Evolutionary conservation across 257 asterid species (phyloP).

Genomic region (Rehmannia glutinosa): DNA sequence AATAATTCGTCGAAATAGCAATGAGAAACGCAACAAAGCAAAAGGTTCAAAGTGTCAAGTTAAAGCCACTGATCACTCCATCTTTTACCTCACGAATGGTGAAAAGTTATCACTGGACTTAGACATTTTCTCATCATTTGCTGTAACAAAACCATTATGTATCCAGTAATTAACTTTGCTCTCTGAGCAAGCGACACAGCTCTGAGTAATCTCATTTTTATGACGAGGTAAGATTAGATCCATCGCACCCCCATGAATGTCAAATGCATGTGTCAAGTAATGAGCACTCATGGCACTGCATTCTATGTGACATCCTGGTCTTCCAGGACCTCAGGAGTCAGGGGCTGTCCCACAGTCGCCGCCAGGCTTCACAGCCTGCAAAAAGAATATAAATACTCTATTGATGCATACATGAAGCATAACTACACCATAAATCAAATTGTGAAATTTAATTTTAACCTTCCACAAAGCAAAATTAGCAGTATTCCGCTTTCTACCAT

Average conservation of each 20-base stretch:
- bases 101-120: slow-evolving; percentile 80
- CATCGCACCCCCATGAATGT: slow-evolving; percentile 96
- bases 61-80: neutral
- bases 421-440: neutral
- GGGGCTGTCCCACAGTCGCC: slow-evolving; percentile 90
- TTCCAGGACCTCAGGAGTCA: slow-evolving; percentile 98
- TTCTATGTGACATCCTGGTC: slow-evolving; percentile 97
- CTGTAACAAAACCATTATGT: slow-evolving; percentile 80
- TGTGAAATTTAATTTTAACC: too few relatives aligned
- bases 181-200: slow-evolving; percentile 84
- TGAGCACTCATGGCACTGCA: slow-evolving; percentile 97
- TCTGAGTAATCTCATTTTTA: slow-evolving; percentile 89
- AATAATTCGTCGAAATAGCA: too few relatives aligned
- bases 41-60: slow-evolving; percentile 26
- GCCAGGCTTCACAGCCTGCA: slow-evolving; percentile 84
- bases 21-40: slow-evolving; percentile 14
- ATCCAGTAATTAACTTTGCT: slow-evolving; percentile 77
- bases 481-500: slow-evolving; percentile 67
- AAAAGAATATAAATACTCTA: neutral
- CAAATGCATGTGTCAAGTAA: slow-evolving; percentile 71
- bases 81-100: slow-evolving; percentile 77
- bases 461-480: slow-evolving; percentile 94
- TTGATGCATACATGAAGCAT: neutral
- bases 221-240: slow-evolving; percentile 91
- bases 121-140: slow-evolving; percentile 86